A percentile compares a stretch with the other conserved stretches of the same genome.
Conservation (phyloP, 208 protist genomes). For the Acanthamoeba healyi region DNA sequence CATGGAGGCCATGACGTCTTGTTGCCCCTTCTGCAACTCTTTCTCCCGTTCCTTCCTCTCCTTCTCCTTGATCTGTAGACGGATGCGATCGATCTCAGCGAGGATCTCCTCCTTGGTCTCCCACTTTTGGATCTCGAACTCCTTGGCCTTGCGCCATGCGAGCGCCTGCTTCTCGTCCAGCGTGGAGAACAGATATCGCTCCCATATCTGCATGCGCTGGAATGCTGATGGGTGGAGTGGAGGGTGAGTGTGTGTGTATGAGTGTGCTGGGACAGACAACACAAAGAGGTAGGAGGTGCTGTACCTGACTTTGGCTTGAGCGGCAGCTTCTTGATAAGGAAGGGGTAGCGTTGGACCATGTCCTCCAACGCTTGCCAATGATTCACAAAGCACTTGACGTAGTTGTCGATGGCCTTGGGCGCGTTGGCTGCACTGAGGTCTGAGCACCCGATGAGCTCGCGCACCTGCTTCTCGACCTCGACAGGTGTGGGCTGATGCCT, state of each 20-base stretch:
- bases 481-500: slow-evolving; percentile 35
- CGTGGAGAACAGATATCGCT: slow-evolving; percentile 32
- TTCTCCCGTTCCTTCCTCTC: slow-evolving; percentile 44
- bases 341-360: slow-evolving; percentile 39
- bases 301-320: slow-evolving; percentile 71
- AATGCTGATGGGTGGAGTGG: background rate
- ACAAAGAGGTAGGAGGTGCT: too few species aligned
- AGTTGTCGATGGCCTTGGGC: slow-evolving; percentile 9
- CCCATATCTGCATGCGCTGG: slow-evolving; percentile 61
- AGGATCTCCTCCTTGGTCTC: slow-evolving; percentile 74
- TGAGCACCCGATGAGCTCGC: slow-evolving; percentile 16
- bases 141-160: slow-evolving; percentile 35
- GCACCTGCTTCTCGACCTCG: slow-evolving; percentile 4
- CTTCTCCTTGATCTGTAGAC: slow-evolving; percentile 20
- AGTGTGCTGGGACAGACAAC: too few species aligned
- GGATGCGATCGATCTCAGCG: slow-evolving; percentile 30
- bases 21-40: background rate
- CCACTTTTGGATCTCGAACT: slow-evolving; percentile 74
- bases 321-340: slow-evolving; percentile 74
- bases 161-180: slow-evolving; percentile 63
- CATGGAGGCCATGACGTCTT: slow-evolving; percentile 53
- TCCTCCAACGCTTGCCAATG: slow-evolving; percentile 19
- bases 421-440: slow-evolving; percentile 31
- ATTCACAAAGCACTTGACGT: slow-evolving; percentile 51
- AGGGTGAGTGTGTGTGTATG: too few species aligned